Evolutionary conservation across 2,329 filamentous ascomycete species (phyloP).

Genomic region (Ascochyta koolunga): DNA sequence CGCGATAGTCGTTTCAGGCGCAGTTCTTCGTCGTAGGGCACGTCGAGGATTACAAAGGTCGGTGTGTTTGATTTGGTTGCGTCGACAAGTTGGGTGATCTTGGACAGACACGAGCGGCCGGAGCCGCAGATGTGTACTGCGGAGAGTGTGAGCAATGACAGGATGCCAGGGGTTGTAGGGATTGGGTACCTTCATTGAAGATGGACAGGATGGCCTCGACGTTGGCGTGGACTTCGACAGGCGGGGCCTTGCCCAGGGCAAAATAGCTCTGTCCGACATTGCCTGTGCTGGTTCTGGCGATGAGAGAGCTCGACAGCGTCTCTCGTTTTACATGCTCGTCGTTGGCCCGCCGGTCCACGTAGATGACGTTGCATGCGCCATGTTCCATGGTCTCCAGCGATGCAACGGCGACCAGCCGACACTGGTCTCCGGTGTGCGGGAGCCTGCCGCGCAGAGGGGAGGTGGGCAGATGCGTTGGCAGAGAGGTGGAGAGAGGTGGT

Average conservation of each 20-base stretch:
- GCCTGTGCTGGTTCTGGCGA: slow-evolving; percentile 40
- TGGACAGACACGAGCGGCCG: slow-evolving; percentile 47
- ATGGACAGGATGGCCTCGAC: slow-evolving; percentile 49
- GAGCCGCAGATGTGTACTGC: slow-evolving; percentile 50
- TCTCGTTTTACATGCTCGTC: slow-evolving; percentile 49
- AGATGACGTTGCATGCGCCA: slow-evolving; percentile 53
- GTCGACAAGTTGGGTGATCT: slow-evolving; percentile 45
- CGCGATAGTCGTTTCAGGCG: slow-evolving; percentile 49
- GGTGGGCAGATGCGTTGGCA: slow-evolving; percentile 27
- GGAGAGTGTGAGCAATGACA: slow-evolving; percentile 14
- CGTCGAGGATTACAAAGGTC: slow-evolving; percentile 51
- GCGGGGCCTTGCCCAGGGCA: slow-evolving; percentile 36
- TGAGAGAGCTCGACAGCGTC: slow-evolving; percentile 42
- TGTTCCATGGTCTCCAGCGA: slow-evolving; percentile 50
- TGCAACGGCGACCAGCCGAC: slow-evolving; percentile 39
- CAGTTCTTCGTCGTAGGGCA: slow-evolving; percentile 52
- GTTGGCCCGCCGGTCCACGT: slow-evolving; percentile 51
- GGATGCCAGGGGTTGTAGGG: background rate
- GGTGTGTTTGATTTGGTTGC: slow-evolving; percentile 42
- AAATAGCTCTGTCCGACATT: slow-evolving; percentile 47
- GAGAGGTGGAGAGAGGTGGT: slow-evolving; percentile 16
- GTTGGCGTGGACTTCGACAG: slow-evolving; percentile 47
- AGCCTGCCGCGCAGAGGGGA: slow-evolving; percentile 40
- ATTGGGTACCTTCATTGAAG: slow-evolving; percentile 49
- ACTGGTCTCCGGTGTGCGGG: slow-evolving; percentile 35